Evolutionary conservation across 1,284 basidiomycete genomes (phyloP).

Genomic region (Boletus chippewaensis): DNA sequence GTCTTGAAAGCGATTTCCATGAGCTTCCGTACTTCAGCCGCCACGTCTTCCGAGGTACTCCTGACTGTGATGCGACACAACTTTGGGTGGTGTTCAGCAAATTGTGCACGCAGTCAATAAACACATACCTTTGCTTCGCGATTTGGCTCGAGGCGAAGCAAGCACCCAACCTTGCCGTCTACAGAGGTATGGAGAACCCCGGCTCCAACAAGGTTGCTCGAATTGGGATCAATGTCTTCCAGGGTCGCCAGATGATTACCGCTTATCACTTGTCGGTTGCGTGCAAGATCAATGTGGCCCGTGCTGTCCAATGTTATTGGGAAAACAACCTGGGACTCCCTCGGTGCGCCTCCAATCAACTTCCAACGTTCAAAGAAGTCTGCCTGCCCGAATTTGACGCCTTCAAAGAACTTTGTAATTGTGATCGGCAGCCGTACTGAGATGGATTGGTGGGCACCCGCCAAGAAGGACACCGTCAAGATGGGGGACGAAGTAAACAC

Average conservation of each 20-base stretch:
- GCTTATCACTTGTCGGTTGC: slow-evolving; percentile 68
- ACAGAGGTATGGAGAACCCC: slow-evolving; percentile 85
- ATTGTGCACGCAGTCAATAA: background rate
- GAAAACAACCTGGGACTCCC: slow-evolving; percentile 89
- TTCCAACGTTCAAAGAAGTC: slow-evolving; percentile 99
- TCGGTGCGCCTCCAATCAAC: slow-evolving; percentile 88
- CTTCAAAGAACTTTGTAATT: slow-evolving; percentile 90
- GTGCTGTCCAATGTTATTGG: slow-evolving; percentile 61
- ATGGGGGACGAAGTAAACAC: slow-evolving; percentile 75
- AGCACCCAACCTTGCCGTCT: slow-evolving; percentile 91
- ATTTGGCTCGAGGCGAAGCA: slow-evolving; percentile 92
- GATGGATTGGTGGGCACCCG: slow-evolving; percentile 85
- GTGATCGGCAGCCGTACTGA: slow-evolving; percentile 83
- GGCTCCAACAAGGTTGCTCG: slow-evolving; percentile 83
- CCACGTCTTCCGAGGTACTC: slow-evolving; percentile 92
- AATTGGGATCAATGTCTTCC: slow-evolving; percentile 80
- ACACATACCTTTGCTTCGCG: slow-evolving; percentile 78
- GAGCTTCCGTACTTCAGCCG: slow-evolving; percentile 69
- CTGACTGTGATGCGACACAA: slow-evolving; percentile 90
- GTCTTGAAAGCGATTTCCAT: slow-evolving; percentile 50
- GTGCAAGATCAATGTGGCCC: slow-evolving; percentile 69
- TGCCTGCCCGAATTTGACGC: slow-evolving; percentile 72
- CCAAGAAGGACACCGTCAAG: slow-evolving; percentile 87
- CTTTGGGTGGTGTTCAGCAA: slow-evolving; percentile 36
- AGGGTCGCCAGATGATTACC: slow-evolving; percentile 77